Percentiles rank a stretch among this genome's conserved stretches.
Conservation (phyloP, 176 grass and related monocot species). For the Phoenix dactylifera region DNA sequence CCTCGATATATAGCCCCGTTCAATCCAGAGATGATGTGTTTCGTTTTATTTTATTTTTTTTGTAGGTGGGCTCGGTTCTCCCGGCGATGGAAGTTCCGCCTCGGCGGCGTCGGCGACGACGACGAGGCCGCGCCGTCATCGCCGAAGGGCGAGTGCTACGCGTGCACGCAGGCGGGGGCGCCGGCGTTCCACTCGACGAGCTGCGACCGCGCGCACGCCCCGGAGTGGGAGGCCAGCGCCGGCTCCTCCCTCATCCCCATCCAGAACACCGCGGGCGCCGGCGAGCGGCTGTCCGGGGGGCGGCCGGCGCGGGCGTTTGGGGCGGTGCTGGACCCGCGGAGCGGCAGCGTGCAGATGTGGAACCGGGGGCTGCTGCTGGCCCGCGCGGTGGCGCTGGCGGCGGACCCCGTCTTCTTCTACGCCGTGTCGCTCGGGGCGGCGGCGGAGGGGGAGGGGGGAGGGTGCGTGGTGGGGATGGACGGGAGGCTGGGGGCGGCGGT, state of each 20-base stretch:
- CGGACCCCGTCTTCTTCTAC: conserved; percentile 96
- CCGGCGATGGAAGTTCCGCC: too few species aligned
- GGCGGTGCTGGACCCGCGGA: conserved; percentile 71
- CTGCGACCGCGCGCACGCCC: conserved; percentile 73
- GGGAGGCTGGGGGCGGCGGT: conserved; percentile 42
- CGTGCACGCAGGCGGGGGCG: conserved; percentile 86
- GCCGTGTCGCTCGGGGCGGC: conserved; percentile 31
- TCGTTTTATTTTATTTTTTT: too few species aligned
- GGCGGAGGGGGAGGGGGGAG: conserved; percentile 20
- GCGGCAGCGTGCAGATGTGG: conserved; percentile 75
- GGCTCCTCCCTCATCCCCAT: conserved; percentile 88
- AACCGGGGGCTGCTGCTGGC: conserved; percentile 73
- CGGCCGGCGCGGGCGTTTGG: conserved; percentile 46
- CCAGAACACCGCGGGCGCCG: conserved; percentile 20
- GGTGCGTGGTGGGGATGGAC: conserved; percentile 50
- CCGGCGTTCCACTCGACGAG: conserved; percentile 91
- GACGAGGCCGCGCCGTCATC: background rate
- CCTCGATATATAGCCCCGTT: too few species aligned
- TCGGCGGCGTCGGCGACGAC: background rate
- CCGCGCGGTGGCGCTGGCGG: conserved; percentile 60
- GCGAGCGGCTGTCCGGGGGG: background rate
- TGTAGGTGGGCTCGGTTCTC: too few species aligned
- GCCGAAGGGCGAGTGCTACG: conserved; percentile 60
- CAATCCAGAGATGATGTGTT: too few species aligned
- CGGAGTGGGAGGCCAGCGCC: conserved; percentile 80